phyloP scores from a whole-genome alignment of 768 basidiomycete species.

The Amylocystis lapponica region DNA sequence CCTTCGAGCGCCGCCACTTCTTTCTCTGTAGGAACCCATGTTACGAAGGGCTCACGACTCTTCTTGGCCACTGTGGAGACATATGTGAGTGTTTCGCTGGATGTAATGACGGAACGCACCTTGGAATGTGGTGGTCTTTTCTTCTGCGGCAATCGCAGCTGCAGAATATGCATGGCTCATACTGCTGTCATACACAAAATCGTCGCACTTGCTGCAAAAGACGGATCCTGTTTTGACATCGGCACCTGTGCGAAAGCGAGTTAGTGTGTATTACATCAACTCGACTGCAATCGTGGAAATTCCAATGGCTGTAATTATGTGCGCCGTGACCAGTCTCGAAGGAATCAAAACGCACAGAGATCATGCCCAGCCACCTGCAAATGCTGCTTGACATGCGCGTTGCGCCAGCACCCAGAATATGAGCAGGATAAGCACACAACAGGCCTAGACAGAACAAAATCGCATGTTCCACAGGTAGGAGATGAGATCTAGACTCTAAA shows the following conservation, averaged over 20 bases:
- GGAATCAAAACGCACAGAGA: constrained; percentile 51
- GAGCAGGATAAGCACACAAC: constrained; percentile 71
- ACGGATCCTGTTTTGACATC: constrained; percentile 71
- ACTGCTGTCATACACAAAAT: constrained; percentile 60
- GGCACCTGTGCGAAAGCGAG: constrained; percentile 44
- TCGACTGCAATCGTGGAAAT: too few species aligned
- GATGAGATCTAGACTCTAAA: constrained; percentile 38
- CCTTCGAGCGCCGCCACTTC: constrained; percentile 43
- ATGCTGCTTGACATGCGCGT: constrained; percentile 53
- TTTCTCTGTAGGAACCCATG: constrained; percentile 41
- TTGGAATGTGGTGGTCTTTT: constrained; percentile 55
- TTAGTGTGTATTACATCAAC: background rate
- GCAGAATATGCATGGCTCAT: constrained; percentile 43
- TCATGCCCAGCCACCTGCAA: constrained; percentile 50
- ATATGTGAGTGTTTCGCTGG: constrained; percentile 4
- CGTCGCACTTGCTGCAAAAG: constrained; percentile 69
- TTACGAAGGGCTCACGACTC: constrained; percentile 40
- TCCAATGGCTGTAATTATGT: too few species aligned
- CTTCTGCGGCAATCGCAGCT: constrained; percentile 48
- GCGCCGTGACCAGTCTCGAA: too few species aligned
- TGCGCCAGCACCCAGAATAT: constrained; percentile 65
- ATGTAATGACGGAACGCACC: constrained; percentile 31
- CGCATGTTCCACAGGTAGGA: constrained; percentile 62
- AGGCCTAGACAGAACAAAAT: constrained; percentile 49
- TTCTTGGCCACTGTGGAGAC: constrained; percentile 30